phyloP scores from a whole-genome alignment of 805 yeast species.

The Yarrowia phangngaensis region DNA sequence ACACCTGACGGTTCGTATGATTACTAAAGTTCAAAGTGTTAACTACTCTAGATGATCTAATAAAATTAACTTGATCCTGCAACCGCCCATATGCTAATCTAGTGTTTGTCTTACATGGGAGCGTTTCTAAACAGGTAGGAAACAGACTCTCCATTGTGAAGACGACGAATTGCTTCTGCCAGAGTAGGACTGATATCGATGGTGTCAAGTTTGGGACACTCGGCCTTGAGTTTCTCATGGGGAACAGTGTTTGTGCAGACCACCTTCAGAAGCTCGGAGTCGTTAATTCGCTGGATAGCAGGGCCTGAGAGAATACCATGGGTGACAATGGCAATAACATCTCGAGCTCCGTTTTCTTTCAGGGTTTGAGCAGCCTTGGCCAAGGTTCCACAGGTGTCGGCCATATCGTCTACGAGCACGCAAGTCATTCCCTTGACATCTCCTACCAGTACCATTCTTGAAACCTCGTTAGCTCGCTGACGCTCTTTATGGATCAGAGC shows the following conservation, averaged over 20 bases:
- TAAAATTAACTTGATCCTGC: no score
- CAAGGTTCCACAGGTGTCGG: constrained; percentile 96
- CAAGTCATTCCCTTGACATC: constrained; percentile 83
- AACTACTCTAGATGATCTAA: no score
- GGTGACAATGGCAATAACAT: constrained; percentile 89
- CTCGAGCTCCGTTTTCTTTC: constrained; percentile 72
- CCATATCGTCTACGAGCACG: constrained; percentile 92
- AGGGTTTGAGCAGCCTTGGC: constrained; percentile 91
- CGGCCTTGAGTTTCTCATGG: constrained; percentile 55
- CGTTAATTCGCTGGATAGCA: constrained; percentile 69
- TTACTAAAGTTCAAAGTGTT: no score
- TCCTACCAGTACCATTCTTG: constrained; percentile 93
- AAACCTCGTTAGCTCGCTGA: constrained; percentile 89
- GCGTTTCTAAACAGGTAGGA: constrained; percentile 79
- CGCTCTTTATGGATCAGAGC: constrained; percentile 97
- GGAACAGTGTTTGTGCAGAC: constrained; percentile 96
- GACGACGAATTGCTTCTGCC: constrained; percentile 90
- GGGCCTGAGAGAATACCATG: constrained; percentile 90
- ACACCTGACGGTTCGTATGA: no score
- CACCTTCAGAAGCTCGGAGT: constrained; percentile 62
- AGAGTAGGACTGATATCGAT: constrained; percentile 81
- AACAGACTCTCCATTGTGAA: constrained; percentile 94
- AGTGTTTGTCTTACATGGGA: constrained; percentile 43
- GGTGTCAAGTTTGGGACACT: constrained; percentile 67
- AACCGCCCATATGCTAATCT: no score